Evolutionary conservation across 2,329 filamentous ascomycete species (phyloP), one percentile per base, ranked within the genome.

Genomic region (Exserohilum rostratum): DNA sequence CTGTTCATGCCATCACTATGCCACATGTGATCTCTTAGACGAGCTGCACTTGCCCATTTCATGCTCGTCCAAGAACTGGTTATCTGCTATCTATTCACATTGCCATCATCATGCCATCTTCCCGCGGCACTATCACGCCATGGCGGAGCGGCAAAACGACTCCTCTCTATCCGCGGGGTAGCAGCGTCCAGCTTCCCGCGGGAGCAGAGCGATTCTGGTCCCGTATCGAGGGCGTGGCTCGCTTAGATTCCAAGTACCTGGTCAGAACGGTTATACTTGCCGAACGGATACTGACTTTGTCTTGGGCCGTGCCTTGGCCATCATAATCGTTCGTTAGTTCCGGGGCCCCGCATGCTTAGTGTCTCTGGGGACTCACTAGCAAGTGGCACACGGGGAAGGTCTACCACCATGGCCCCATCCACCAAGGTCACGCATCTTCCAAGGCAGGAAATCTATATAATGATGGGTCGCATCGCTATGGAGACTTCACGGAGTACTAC

Each of bases 301-400:
- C 6, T 12, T 22, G 49, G 53, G 58, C 53, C 50, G 42, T 9
- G 42, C 17, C 40, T 42, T 46, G 30, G 47, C 35, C 42, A 40
- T 29, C 30, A 38, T 45, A 22, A 29, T 58, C 39, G 50, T 57
- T 63, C 54, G 56, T 46, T 45, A 34, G 37, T 46, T 54, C 56
- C 53, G 59, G 61, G 61, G 61, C 61, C 61, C 61, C 61, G 61
- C 61, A 57, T 27, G 50, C 46, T 53, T 60, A 55, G 57, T 39
- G 33, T 31, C 6, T 47, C 46, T 33, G 46, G 46, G 25, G 25
- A 47, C 10, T 22, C 18, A 9, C 13, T 30, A 39, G 15, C 11
- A 33, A 39, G 11, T 11, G 2, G 22, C 11, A 13, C 6, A n/a
- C n/a, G 5, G 12, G 33, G 38, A 15, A 45, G 25, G 35, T 39